Evolutionary conservation across 352 stramenopile genomes (phyloP), one percentile per base, ranked within the genome.

Genomic region (Phytophthora quininea): DNA sequence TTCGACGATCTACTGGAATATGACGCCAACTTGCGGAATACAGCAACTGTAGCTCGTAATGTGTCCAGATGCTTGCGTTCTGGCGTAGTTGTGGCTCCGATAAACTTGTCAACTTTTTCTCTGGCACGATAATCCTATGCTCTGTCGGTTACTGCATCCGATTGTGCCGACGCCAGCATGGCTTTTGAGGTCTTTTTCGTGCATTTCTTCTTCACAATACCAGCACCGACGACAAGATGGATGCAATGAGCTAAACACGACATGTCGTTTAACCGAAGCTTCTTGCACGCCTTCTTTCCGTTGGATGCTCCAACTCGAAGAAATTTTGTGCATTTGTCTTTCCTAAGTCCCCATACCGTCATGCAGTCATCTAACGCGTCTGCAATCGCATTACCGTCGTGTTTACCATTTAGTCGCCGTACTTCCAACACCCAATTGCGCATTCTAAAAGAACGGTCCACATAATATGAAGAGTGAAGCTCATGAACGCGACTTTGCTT

Each of bases 121-220:
- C 35, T 6, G 10, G 35, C 35, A 40, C 35, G 35, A 40, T 40
- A 1, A 0, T 0, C 35, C 6, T 11, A 6, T 40, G 35, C 35
- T 11, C 35, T 40, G 10, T 40, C 35, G 35, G 10, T 40, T 40
- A 11, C 1, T 11, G 6, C 6, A 11, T 40, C 35, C 10, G 35
- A 11, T 40, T 40, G 35, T 40, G 35, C 35, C 35, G 35, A 40
- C 35, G 35, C 35, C 33, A 57, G 37, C 2, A 57, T 7, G 4
- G 31, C n/a, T 19, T 46, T 10, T 7, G 50, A 12, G 24, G 50
- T n/a, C 42, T n/a, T 14, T 6, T 40, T 57, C 31, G 15, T 19
- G 35, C 35, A 31, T 33, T 33, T 45, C 42, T 61, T 61, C 14
- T 54, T 61, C 2, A 53, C 54, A 27, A 61, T 61, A 6, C 54